phyloP scores from a whole-genome alignment of 495 filamentous ascomycete genomes.

The Bathelium albidoporum region DNA sequence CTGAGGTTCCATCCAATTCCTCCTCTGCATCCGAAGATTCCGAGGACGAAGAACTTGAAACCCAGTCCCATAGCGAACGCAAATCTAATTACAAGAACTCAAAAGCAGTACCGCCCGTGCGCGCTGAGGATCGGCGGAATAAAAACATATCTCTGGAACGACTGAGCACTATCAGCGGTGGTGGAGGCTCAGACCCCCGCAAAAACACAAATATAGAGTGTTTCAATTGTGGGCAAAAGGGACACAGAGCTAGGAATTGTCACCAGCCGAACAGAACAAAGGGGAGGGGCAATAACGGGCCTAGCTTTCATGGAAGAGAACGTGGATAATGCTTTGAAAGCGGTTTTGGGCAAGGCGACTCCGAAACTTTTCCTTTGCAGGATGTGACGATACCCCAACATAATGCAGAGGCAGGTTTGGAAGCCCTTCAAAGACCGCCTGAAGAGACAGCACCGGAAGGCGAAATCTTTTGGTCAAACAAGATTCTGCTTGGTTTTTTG shows the following conservation, averaged over 20 bases:
- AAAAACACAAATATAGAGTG: slow-evolving; percentile 24
- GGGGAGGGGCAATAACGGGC: neutral
- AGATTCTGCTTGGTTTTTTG: too few species aligned
- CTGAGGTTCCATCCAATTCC: slow-evolving; percentile 1
- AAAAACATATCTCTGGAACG: slow-evolving; percentile 50
- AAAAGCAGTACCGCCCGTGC: slow-evolving; percentile 20
- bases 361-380: neutral
- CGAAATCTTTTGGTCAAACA: too few species aligned
- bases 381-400: too few species aligned
- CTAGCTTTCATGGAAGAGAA: too few species aligned
- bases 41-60: slow-evolving; percentile 36
- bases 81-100: slow-evolving; percentile 24
- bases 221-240: slow-evolving; percentile 34
- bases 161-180: slow-evolving; percentile 42
- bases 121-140: slow-evolving; percentile 43
- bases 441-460: too few species aligned
- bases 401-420: too few species aligned
- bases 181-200: slow-evolving; percentile 13
- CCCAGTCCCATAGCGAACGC: slow-evolving; percentile 21
- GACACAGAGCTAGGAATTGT: slow-evolving; percentile 36
- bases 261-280: slow-evolving; percentile 14
- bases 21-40: slow-evolving; percentile 20
- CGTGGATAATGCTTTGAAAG: too few species aligned
- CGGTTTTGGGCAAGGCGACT: too few species aligned
- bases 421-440: too few species aligned